Percentiles rank a stretch among this genome's conserved stretches.
These are phyloP conservation scores for Penicillium oxalicum DNA, from an alignment of 2,329 filamentous ascomycete genomes.

Conservation along the genomic window DNA sequence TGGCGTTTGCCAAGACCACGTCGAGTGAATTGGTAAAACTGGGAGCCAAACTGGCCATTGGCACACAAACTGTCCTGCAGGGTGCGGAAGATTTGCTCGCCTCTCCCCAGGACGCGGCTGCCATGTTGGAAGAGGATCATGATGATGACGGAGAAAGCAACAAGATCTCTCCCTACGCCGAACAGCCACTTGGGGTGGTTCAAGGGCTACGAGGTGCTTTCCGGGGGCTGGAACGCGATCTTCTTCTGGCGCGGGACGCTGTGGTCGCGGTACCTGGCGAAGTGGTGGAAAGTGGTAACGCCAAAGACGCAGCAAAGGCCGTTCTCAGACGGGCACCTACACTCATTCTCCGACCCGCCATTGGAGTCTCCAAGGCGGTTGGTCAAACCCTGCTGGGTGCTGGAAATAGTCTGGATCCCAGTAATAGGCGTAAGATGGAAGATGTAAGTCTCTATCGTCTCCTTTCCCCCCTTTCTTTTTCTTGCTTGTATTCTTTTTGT, in stretches of 20 bases:
- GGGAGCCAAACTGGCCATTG: conserved; percentile 88
- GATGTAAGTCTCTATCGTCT: conserved; percentile 62
- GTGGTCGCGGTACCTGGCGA: conserved; percentile 93
- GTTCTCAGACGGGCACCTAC: conserved; percentile 82
- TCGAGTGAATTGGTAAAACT: conserved; percentile 91
- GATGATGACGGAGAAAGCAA: conserved; percentile 64
- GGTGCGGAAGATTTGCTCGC: conserved; percentile 74
- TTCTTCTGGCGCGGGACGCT: conserved; percentile 80
- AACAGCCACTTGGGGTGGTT: conserved; percentile 83
- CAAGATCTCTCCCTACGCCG: conserved; percentile 84
- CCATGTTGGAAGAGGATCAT: conserved; percentile 54
- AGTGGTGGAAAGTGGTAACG: conserved; percentile 77
- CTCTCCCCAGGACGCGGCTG: conserved; percentile 27
- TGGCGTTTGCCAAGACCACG: conserved; percentile 86
- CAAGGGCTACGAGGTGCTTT: conserved; percentile 82
- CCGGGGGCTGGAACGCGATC: conserved; percentile 73
- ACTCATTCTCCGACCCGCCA: conserved; percentile 81
- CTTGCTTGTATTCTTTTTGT: neutral
- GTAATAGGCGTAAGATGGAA: conserved; percentile 72
- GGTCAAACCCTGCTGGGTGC: conserved; percentile 87
- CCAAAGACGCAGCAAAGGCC: conserved; percentile 70
- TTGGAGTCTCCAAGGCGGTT: conserved; percentile 82
- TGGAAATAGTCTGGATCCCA: conserved; percentile 82
- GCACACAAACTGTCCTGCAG: conserved; percentile 87
- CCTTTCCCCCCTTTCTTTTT: neutral